Percentiles rank a stretch among this genome's conserved stretches.
phyloP scores from a whole-genome alignment of 805 yeast genomes.

The Wickerhamiella dianesei region DNA sequence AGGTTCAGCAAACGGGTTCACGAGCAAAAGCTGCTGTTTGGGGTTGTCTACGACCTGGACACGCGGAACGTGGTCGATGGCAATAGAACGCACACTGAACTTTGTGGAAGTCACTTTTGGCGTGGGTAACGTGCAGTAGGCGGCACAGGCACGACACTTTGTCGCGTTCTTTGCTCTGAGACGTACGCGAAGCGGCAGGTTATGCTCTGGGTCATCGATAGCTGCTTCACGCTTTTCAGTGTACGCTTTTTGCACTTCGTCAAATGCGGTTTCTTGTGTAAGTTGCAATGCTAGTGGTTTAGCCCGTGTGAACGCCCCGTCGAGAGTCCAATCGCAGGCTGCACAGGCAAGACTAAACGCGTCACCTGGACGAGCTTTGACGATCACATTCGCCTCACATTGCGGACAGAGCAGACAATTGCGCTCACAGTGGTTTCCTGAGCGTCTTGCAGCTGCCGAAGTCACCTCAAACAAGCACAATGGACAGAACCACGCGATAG shows the following conservation, averaged over 20 bases:
- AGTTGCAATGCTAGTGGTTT: conserved; percentile 10
- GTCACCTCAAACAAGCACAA: conserved; percentile 25
- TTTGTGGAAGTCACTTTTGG: conserved; percentile 15
- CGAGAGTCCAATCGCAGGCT: conserved; percentile 16
- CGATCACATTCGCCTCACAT: conserved; percentile 19
- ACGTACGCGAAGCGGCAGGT: conserved; percentile 19
- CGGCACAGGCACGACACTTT: conserved; percentile 24
- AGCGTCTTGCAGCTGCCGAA: conserved; percentile 17
- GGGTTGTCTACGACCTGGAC: conserved; percentile 5
- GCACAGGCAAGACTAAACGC: conserved; percentile 16
- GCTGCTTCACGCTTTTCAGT: neutral
- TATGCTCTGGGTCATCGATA: neutral
- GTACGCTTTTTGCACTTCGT: conserved; percentile 2
- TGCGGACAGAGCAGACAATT: conserved; percentile 27
- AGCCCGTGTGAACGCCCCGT: conserved; percentile 9
- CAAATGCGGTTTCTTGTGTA: conserved; percentile 1
- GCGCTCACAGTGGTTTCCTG: conserved; percentile 22
- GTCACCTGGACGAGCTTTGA: conserved; percentile 1
- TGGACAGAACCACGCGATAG: conserved; percentile 27
- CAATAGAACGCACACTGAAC: conserved; percentile 18
- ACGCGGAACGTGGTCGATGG: conserved; percentile 20
- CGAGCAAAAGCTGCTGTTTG: conserved; percentile 12
- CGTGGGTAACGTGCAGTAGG: conserved; percentile 25
- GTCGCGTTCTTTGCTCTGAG: conserved; percentile 21
- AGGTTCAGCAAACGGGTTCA: conserved; percentile 14